phyloP scores from a whole-genome alignment of 352 stramenopile genomes.

The Globisporangium recalcitrans region DNA sequence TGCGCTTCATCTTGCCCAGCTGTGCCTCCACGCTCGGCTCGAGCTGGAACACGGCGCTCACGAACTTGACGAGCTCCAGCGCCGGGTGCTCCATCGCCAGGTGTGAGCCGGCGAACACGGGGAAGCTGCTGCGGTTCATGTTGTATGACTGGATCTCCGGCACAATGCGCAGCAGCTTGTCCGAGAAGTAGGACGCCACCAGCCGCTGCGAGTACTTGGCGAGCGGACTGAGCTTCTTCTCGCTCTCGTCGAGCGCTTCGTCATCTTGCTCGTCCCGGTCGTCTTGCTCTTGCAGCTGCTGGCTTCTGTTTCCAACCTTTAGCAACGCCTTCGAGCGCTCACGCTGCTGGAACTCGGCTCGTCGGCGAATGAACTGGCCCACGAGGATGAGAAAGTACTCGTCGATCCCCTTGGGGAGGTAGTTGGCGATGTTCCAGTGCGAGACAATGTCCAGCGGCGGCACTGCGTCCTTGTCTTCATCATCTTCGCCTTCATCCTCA shows the following conservation, averaged over 20 bases:
- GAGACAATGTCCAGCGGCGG: conserved; percentile 62
- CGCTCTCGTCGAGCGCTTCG: conserved; percentile 25
- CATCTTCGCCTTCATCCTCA: conserved; percentile 24
- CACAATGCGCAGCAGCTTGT: conserved; percentile 75
- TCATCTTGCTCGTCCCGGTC: conserved; percentile 31
- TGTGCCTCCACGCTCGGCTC: conserved; percentile 90
- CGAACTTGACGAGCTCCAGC: conserved; percentile 97
- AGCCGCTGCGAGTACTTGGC: conserved; percentile 70
- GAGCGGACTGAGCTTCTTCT: conserved; percentile 47
- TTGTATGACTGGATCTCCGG: conserved; percentile 73
- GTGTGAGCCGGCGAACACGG: conserved; percentile 82
- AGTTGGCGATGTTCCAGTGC: conserved; percentile 88
- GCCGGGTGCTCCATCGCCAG: conserved; percentile 80
- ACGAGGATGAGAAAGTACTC: conserved; percentile 89
- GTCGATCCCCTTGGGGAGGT: conserved; percentile 76
- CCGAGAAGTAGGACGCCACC: conserved; percentile 64
- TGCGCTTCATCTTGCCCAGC: conserved; percentile 89
- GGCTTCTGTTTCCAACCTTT: conserved; percentile 8
- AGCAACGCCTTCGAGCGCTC: conserved; percentile 16
- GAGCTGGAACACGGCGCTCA: conserved; percentile 90
- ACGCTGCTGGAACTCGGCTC: conserved; percentile 51
- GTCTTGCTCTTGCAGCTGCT: conserved; percentile 4
- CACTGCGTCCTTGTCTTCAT: conserved; percentile 30
- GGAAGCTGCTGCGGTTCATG: conserved; percentile 66
- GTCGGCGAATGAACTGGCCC: conserved; percentile 80